Base-by-base conservation (phyloP, 805 yeast species). In the Candida stauntonica region DNA sequence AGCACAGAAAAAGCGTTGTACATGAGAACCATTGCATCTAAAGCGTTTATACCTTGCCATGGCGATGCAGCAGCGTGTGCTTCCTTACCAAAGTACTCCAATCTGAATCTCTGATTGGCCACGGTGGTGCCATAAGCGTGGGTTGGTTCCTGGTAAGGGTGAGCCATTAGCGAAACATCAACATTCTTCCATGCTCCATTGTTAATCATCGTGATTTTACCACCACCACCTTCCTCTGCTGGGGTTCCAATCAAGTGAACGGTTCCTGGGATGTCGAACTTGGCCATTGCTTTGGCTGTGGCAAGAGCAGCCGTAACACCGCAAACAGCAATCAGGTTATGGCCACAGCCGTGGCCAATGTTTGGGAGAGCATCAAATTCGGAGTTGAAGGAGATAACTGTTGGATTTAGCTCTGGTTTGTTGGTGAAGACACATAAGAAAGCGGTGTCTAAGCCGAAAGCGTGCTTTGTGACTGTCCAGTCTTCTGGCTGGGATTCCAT, bases 211-310 rank as follows among this genome's bases (percentile, higher is more conserved):
- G 34, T 39, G 33, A 39, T 39, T 39, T 39, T 39, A 17, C 43
- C 43, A 26, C 43, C 43, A n/a, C 43, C 43, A n/a, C 39, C 43
- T 31, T 39, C 43, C 19, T 39, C 43, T 3, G 43, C 43, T 7
- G 43, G 43, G 2, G 44, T 35, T 3, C 44, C 44, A 23, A 40
- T 35, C 17, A 40, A 24, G 16, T 32, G 35, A 20, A 40, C 39
- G 7, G 39, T 35, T 3, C 44, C 44, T 13, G 44, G 33, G 9
- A 40, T 40, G 29, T 32, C 39, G 13, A 40, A 40, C 32, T 40
- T 35, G 5, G 7, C n/a, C 44, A 40, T 40, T 11, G 44, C 44
- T 16, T 18, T 27, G 7, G 39, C 36, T 7, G 37, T 35, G 18
- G 39, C 26, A 13, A 40, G 17, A 7, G 44, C 39, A 24, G 36